A percentile compares a stretch with the other conserved stretches of the same genome.
These are phyloP conservation scores for Trichoderma gracile DNA, from an alignment of 2,329 filamentous ascomycete genomes.

Conservation along the genomic window DNA sequence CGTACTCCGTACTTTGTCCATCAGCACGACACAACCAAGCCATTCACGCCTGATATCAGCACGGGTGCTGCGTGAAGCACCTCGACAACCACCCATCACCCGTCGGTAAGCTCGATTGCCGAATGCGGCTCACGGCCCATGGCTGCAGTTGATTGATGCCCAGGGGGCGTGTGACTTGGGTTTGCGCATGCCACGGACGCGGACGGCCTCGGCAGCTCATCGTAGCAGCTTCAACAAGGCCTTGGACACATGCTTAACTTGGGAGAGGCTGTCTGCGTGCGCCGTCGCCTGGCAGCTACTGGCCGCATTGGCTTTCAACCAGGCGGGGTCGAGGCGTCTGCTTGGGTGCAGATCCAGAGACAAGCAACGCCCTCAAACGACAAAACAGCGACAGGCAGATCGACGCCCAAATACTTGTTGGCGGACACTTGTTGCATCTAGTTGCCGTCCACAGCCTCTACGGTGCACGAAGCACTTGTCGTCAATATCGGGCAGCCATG, in stretches of 20 bases:
- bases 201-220: neutral
- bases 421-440: too few relatives aligned
- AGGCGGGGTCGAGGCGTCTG: slow-evolving; percentile 13
- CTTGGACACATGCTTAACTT: too few relatives aligned
- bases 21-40: neutral
- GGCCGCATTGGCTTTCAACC: neutral
- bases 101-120: slow-evolving; percentile 7
- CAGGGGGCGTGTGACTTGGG: slow-evolving; percentile 6
- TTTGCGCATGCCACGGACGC: neutral
- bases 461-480: neutral
- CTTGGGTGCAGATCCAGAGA: too few relatives aligned
- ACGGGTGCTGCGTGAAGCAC: neutral
- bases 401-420: too few relatives aligned
- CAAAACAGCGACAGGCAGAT: neutral
- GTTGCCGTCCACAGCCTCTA: too few relatives aligned
- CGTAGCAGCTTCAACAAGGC: too few relatives aligned
- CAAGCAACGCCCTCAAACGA: too few relatives aligned
- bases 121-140: slow-evolving; percentile 18
- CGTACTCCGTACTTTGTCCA: neutral
- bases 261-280: neutral
- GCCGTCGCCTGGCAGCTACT: neutral
- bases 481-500: slow-evolving; percentile 11
- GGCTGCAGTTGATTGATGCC: slow-evolving; percentile 7
- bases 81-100: neutral
- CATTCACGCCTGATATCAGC: neutral